Evolutionary conservation across 2,329 filamentous ascomycete genomes (phyloP), one percentile per base, ranked within the genome.

Genomic region (Westerdykella sp.): DNA sequence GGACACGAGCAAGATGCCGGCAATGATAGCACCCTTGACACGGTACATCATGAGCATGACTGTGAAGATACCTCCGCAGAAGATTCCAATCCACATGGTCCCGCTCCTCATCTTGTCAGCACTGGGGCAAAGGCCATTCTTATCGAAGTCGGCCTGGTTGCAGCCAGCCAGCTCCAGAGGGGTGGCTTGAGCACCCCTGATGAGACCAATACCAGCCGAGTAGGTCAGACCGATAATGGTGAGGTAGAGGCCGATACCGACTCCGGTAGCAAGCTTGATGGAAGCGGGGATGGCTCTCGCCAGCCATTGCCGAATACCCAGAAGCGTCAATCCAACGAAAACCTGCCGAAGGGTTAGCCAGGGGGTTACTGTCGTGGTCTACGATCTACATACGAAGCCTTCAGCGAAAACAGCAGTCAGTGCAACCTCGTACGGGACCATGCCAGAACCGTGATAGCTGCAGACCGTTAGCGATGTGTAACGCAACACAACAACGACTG

Each of bases 401-500:
- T 95, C 88, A 12, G 93, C 83, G 62, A 95, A 94, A 52, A 93
- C 88, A 42, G 88, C 87, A 4, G 87, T 93, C 31, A 94, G 70
- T 28, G 88, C 88, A 34, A 90, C 76, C 41, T 77, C 66, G 61
- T 87, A 95, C 1, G 86, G 80, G 7, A 94, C 81, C 30, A 76
- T 73, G 2, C 62, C 60, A 59, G 37, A 34, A 14, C 40, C 40
- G 21, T 42, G 40, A 21, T 42, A 42, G 12, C 40, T 42, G 21
- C 9, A 37, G 16, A 21, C 5, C 30, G 18, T 35, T 21, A 42
- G 14, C 34, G 15, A 13, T 37, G 18, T 23, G 34, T 35, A 35
- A 35, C 32, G 16, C 16, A 18, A 18, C 32, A 35, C 32, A 35
- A 35, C 23, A 35, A 57, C 58, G 37, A 54, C 57, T 87, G 87